Evolutionary conservation across 2,329 filamentous ascomycete genomes (phyloP), one percentile per base, ranked within the genome.

Genomic region (Tolypocladium album): DNA sequence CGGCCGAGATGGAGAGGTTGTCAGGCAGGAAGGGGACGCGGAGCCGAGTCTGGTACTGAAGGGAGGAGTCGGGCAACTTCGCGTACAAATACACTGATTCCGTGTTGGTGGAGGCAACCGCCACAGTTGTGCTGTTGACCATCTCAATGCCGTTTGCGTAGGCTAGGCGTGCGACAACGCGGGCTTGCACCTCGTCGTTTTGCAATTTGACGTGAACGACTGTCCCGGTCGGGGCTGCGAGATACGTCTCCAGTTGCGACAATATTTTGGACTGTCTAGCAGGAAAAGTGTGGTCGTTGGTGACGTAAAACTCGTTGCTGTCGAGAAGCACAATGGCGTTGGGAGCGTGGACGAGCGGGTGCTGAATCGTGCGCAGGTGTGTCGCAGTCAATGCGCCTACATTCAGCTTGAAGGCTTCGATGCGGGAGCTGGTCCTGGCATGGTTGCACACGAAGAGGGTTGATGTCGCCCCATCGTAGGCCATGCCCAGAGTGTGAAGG

Each of bases 111-210:
- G 76, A 71, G 1, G 76, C 70, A 13, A 78, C 71, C 0, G 69
- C 76, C 1, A 76, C 60, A 0, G 72, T 75, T 0, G 72, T 75
- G 2, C 61, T 64, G 61, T 77, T 76, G 4, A 78, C 53, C 0
- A 77, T 61, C 38, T 71, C 71, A 20, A 78, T 69, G 17, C 76
- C 76, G 56, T 79, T 79, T 11, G 76, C 69, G 52, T 75, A 79
- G 12, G 76, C 62, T 1, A 73, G 53, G 15, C 69, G 69, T 2
- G 71, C 71, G 0, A 75, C 68, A 0, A 74, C 58, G 4, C 68
- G 67, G 7, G 61, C 68, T 12, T 62, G 56, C 27, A 59, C 58
- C 9, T 31, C 27, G n/a, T 55, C 56, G 5, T 45, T 27, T 27
- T 52, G 34, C 22, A 71, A 60, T 20, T 58, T 61, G 2, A 77